phyloP scores from a whole-genome alignment of 805 yeast species.

The Vanderwaltozyma polyspora region DNA sequence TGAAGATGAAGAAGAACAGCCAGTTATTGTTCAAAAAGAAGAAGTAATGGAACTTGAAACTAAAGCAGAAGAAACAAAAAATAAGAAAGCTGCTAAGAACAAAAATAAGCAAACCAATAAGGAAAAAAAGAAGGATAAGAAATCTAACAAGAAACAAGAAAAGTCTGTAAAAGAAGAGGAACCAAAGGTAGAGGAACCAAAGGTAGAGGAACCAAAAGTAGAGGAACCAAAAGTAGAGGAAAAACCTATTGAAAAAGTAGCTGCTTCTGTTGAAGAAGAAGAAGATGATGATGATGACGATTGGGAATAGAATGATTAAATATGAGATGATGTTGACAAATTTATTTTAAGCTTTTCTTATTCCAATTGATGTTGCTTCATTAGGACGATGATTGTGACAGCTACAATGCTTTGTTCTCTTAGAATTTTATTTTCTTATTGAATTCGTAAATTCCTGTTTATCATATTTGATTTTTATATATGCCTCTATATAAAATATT shows the following conservation, averaged over 20 bases:
- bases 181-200: neutral
- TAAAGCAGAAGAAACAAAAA: conserved; percentile 32
- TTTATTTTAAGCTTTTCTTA: neutral
- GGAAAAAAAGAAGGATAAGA: neutral
- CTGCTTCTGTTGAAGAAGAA: conserved; percentile 8
- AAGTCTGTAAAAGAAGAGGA: no score
- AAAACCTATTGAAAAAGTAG: neutral
- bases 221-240: neutral
- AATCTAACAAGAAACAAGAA: no score
- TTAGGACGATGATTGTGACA: no score
- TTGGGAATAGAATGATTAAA: conserved; percentile 53
- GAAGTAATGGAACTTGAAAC: conserved; percentile 36
- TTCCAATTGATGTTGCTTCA: no score
- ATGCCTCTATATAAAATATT: no score
- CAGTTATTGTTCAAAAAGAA: conserved; percentile 11
- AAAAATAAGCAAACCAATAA: neutral
- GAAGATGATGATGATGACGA: conserved; percentile 44
- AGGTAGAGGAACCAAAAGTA: neutral
- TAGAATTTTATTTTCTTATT: no score
- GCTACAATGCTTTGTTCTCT: no score
- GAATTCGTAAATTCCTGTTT: no score
- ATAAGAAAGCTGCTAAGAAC: neutral
- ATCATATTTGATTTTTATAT: no score
- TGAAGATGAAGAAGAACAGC: conserved; percentile 23
- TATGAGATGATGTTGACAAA: no score